Evolutionary conservation across 495 filamentous ascomycete genomes (phyloP).

Genomic region (Penicillium maclennaniae): DNA sequence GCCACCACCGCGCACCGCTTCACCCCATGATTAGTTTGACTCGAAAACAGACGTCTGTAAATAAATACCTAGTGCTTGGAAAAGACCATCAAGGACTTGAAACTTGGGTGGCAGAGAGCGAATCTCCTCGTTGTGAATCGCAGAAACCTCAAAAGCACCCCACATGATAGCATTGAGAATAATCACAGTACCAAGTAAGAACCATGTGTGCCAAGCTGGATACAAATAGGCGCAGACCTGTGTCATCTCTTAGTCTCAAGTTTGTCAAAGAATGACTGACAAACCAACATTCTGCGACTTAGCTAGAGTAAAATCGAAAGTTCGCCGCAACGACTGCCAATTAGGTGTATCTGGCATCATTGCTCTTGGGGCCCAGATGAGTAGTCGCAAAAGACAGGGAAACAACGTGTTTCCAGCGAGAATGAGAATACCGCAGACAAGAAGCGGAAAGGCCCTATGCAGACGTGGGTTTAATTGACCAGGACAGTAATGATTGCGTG

Average conservation of each 20-base stretch:
- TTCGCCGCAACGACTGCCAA: constrained; percentile 49
- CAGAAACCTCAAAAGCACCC: constrained; percentile 72
- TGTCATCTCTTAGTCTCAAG: not conserved
- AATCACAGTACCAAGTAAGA: constrained; percentile 66
- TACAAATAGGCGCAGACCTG: constrained; percentile 71
- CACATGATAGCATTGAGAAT: constrained; percentile 74
- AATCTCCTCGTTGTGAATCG: constrained; percentile 63
- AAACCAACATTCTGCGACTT: constrained; percentile 61
- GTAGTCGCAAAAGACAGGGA: constrained; percentile 69
- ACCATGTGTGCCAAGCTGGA: constrained; percentile 70
- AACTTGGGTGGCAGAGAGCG: constrained; percentile 48
- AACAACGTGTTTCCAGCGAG: constrained; percentile 79
- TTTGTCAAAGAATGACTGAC: not conserved
- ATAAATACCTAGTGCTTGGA: constrained; percentile 62
- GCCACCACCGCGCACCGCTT: constrained; percentile 72
- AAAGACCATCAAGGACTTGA: constrained; percentile 71
- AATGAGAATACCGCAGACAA: constrained; percentile 70
- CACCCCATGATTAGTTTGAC: constrained; percentile 6
- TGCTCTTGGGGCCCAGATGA: constrained; percentile 57
- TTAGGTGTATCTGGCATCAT: constrained; percentile 38
- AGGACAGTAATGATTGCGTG: not conserved
- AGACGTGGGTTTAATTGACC: constrained; percentile 1
- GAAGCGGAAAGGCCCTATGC: constrained; percentile 55
- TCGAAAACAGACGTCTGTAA: not conserved
- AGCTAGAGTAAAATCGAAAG: constrained; percentile 67